Conservation (phyloP, 805 yeast genomes). For the Candida oleophila region DNA sequence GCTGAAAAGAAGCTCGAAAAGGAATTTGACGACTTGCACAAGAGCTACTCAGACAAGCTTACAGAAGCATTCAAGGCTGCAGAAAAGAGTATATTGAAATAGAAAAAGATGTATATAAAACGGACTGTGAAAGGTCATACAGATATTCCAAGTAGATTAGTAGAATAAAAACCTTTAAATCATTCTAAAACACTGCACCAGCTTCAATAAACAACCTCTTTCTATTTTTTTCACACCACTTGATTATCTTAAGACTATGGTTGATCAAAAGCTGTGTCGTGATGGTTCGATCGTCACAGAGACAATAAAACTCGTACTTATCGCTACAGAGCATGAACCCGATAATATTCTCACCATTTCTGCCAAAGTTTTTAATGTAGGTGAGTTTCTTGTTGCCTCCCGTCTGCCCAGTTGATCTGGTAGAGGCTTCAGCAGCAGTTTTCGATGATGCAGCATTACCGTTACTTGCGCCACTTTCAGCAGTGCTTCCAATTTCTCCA, state of each 20-base stretch:
- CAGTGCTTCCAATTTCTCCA: background rate
- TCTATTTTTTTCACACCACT: constrained; percentile 75
- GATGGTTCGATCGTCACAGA: constrained; percentile 41
- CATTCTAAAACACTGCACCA: constrained; percentile 59
- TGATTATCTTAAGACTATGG: constrained; percentile 62
- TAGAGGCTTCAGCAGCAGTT: constrained; percentile 15
- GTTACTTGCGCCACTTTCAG: background rate
- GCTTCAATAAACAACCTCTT: constrained; percentile 68
- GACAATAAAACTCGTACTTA: constrained; percentile 36
- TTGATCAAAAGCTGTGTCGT: constrained; percentile 56
- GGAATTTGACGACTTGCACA: constrained; percentile 70
- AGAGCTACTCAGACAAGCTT: constrained; percentile 59
- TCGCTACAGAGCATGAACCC: constrained; percentile 40
- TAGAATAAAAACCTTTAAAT: too few species aligned
- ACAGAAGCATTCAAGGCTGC: constrained; percentile 53
- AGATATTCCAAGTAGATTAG: constrained; percentile 12
- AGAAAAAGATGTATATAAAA: background rate
- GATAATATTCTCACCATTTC: constrained; percentile 11
- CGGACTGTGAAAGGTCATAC: too few species aligned
- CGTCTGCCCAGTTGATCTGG: constrained; percentile 18
- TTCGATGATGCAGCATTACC: constrained; percentile 8
- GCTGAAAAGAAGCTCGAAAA: constrained; percentile 52
- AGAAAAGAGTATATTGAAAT: constrained; percentile 48
- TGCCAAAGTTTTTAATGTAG: constrained; percentile 42
- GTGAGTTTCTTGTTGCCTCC: constrained; percentile 39